Base-by-base conservation (phyloP, 768 basidiomycete species). In the Tylopilus sp. region DNA sequence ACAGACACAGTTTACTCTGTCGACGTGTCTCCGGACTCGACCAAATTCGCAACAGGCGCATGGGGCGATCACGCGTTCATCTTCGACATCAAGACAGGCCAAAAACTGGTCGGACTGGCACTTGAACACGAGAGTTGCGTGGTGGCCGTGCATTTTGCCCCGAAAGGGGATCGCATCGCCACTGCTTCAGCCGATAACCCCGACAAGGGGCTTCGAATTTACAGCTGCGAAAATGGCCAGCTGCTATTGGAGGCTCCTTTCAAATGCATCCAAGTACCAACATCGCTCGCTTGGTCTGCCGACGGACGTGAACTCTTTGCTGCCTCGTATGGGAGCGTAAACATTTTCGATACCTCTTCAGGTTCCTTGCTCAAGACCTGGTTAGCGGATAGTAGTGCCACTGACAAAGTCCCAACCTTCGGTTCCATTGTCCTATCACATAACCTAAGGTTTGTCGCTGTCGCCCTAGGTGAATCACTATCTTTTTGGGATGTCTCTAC, bases 401-500 rank as follows among this genome's bases (percentile, higher is more conserved):
- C n/a, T n/a, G n/a, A n/a, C n/a, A n/a, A n/a, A n/a, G n/a, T n/a
- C n/a, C n/a, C 31, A 9, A n/a, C 17, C 11, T n/a, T 0, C 1
- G 6, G 18, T 31, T 40, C 47, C 6, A 12, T 48, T 17, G 5
- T n/a, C 10, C 4, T 40, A 30, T 35, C 33, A 35, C 33, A 17
- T 6, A 35, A 35, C 15, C 33, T 17, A 35, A 35, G 7, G 33
- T 35, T 35, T 35, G 15, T 15, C 15, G 33, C 15, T 6, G 33
- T 35, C 11, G 15, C 15, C 33, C 15, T 17, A 17, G 4, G 1
- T 17, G 3, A 6, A 0, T 47, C 33, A 10, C 13, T 51, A 13
- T 51, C 36, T 22, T 44, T 52, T 35, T 51, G 50, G 50, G 39
- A 51, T 9, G 18, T 6, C 10, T 22, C 44, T 13, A 46, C 44